Base-by-base conservation (phyloP, 75 land plant species). In the Selaginella tamariscina region DNA sequence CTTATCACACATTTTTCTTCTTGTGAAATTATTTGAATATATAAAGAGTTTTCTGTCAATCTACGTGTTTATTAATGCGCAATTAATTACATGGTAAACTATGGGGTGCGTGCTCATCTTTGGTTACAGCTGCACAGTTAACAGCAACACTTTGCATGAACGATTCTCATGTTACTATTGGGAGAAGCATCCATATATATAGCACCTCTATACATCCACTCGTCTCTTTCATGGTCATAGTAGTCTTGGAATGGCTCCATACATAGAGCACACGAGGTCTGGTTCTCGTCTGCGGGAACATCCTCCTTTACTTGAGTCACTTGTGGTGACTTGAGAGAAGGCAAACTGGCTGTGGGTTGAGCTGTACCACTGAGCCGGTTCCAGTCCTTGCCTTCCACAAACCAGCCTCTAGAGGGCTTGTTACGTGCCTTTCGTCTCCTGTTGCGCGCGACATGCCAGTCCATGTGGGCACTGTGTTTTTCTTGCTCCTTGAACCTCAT, bases 371-470 rank as follows among this genome's bases (percentile, higher is more conserved):
- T 81, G 11, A 91, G 87, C n/a, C n/a, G n/a, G n/a, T n/a, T n/a
- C 99, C 99, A 95, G 72, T 90, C 85, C 31, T 78, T 85, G 32
- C 66, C 71, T 74, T 72, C 85, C 2, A 85, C 85, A 82, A 95
- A 91, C 99, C 99, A 95, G 33, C 79, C 83, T 0, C 96, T 77
- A 44, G 99, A 95, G 9, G 70, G 56, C 71, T 79, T 73, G 32
- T 80, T 79, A 20, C 66, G 70, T 57, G 86, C 74, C 29, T 87
- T 95, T 66, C 82, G 91, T 54, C 86, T 92, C 0, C 86, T 77
- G 59, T 91, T 95, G 65, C 83, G 83, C 8, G 91, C 82, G 24
- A 91, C 92, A 80, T 95, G 99, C 97, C 96, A 95, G 71, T 95
- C 97, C 92, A 91, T 87, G 79, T 95, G 99, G 63, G 70, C 81